Evolutionary conservation across 257 asterid species (phyloP).

Genomic region (Craterostigma plantagineum): DNA sequence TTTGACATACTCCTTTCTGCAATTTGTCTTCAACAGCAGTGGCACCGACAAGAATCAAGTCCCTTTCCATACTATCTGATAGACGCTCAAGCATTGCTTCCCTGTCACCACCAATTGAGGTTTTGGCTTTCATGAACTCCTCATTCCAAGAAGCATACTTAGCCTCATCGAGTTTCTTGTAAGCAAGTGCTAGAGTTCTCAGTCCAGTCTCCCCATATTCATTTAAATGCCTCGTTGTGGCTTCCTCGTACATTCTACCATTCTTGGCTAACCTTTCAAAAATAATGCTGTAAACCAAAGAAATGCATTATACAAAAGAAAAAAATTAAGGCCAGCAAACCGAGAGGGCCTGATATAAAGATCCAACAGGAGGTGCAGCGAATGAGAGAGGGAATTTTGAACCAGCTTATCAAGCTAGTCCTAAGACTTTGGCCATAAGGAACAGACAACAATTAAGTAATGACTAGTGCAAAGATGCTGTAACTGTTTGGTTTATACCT

Average conservation of each 20-base stretch:
- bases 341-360: too few relatives aligned
- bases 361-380: too few relatives aligned
- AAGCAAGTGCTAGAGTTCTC: constrained; percentile 89
- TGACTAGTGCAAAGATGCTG: too few relatives aligned
- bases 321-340: too few relatives aligned
- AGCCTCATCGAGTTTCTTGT: constrained; percentile 61
- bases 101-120: constrained; percentile 68
- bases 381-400: too few relatives aligned
- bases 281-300: constrained; percentile 52
- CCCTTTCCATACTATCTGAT: constrained; percentile 87
- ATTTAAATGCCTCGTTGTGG: constrained; percentile 67
- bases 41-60: constrained; percentile 89
- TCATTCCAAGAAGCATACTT: constrained; percentile 78
- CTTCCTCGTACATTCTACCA: constrained; percentile 62
- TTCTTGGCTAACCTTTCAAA: constrained; percentile 73
- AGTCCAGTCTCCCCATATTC: constrained; percentile 94
- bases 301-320: constrained; percentile 5
- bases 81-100: constrained; percentile 72
- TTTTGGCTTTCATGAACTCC: constrained; percentile 68
- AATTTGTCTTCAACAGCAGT: constrained; percentile 99
- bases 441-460: too few relatives aligned
- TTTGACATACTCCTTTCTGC: constrained; percentile 66
- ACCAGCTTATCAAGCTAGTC: too few relatives aligned
- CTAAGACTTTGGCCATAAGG: too few relatives aligned
- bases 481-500: not conserved